phyloP scores from a whole-genome alignment of 345 rosid genomes.

The Syzygium aqueum region DNA sequence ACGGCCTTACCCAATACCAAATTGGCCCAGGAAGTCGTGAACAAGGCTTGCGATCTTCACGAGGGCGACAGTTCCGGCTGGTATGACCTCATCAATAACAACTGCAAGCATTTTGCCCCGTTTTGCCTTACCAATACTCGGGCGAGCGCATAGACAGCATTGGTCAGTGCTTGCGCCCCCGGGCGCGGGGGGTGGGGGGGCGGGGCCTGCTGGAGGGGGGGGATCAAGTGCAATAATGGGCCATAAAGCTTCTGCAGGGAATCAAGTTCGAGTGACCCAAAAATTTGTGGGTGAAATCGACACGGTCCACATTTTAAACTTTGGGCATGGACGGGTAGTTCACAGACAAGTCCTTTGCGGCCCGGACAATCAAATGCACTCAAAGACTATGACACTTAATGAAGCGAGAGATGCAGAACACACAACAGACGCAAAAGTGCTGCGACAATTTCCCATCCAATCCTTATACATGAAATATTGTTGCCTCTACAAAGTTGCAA shows the following conservation, averaged over 20 bases:
- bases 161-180: neutral
- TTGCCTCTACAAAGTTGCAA: too few species aligned
- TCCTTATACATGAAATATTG: neutral
- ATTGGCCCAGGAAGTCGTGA: neutral
- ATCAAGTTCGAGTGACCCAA: neutral
- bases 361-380: neutral
- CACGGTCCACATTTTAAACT: too few species aligned
- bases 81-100: neutral
- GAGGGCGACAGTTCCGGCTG: neutral
- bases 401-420: neutral
- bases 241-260: neutral
- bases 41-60: fast-evolving
- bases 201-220: too few species aligned
- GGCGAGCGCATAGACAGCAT: neutral
- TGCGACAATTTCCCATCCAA: neutral
- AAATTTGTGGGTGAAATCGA: too few species aligned
- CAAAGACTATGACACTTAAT: neutral
- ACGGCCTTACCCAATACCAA: neutral
- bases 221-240: neutral
- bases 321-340: neutral
- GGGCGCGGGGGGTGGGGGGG: too few species aligned
- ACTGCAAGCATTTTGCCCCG: neutral
- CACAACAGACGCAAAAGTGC: neutral
- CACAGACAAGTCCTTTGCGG: neutral
- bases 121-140: neutral